These are phyloP conservation scores for Striga asiatica DNA, from an alignment of 257 asterid genomes.

Conservation along the genomic window DNA sequence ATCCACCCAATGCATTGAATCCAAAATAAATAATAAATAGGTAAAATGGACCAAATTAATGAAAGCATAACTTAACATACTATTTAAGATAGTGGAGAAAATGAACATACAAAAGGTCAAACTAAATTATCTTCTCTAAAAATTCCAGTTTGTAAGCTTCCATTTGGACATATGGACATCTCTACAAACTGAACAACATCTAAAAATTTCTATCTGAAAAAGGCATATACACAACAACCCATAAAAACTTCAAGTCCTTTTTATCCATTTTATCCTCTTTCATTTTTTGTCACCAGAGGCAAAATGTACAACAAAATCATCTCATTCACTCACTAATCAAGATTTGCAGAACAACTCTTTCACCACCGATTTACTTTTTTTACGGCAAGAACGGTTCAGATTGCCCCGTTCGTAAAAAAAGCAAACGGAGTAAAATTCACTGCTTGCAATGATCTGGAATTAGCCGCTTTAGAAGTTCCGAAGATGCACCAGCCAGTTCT, in stretches of 20 bases:
- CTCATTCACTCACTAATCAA: not conserved
- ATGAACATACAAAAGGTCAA: not conserved
- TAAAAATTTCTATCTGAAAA: not conserved
- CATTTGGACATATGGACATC: not conserved
- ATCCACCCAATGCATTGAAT: no score
- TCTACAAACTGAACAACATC: not conserved
- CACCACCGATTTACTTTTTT: not conserved
- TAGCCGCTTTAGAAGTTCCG: slow-evolving; percentile 40
- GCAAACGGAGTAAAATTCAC: slow-evolving; percentile 5
- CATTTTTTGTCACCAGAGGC: not conserved
- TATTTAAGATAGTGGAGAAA: not conserved
- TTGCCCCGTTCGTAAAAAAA: not conserved
- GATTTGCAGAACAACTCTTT: not conserved
- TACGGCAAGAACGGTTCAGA: not conserved
- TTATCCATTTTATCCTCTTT: not conserved
- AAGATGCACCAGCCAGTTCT: slow-evolving; percentile 38
- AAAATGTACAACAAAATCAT: not conserved
- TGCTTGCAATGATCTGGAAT: slow-evolving; percentile 36
- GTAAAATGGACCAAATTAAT: no score
- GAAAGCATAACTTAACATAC: no score
- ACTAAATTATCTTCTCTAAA: not conserved
- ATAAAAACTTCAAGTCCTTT: not conserved
- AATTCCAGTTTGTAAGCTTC: not conserved
- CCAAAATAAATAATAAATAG: no score
- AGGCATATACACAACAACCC: not conserved